Conservation (phyloP, 371 early-diverging fungal species). For the Mucor racemosus region DNA sequence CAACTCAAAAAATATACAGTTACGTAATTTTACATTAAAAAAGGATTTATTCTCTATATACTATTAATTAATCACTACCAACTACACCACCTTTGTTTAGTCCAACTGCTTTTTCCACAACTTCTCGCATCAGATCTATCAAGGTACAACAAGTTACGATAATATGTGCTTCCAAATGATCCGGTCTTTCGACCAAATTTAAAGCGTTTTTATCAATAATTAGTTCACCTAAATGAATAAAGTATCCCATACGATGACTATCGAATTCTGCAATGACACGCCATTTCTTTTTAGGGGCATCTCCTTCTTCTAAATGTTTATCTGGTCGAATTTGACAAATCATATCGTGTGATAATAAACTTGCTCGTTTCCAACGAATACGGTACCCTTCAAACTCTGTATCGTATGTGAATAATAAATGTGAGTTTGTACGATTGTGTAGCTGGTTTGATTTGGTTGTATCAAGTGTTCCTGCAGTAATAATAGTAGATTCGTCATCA, state of each 20-base stretch:
- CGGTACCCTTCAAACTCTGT: constrained; percentile 38
- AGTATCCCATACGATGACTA: constrained; percentile 53
- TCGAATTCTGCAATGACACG: constrained; percentile 50
- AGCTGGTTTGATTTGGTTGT: constrained; percentile 27
- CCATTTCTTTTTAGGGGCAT: constrained; percentile 24
- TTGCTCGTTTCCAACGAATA: constrained; percentile 48
- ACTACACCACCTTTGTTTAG: constrained; percentile 52
- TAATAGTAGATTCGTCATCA: constrained; percentile 9
- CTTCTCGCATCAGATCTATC: constrained; percentile 55
- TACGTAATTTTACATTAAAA: neutral
- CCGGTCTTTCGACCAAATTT: constrained; percentile 29
- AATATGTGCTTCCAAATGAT: constrained; percentile 42
- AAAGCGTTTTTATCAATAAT: constrained; percentile 41
- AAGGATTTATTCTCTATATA: too few species aligned
- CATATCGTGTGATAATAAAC: constrained; percentile 51
- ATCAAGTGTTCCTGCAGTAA: neutral
- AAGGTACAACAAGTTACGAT: constrained; percentile 52
- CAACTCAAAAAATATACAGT: too few species aligned
- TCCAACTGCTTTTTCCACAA: constrained; percentile 54
- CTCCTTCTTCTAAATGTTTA: constrained; percentile 8
- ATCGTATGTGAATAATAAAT: constrained; percentile 47
- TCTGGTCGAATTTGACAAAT: constrained; percentile 33
- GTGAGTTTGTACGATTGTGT: constrained; percentile 39
- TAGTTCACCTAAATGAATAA: constrained; percentile 44
- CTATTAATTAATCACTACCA: constrained; percentile 32